Evolutionary conservation across 2,329 filamentous ascomycete genomes (phyloP), one percentile per base, ranked within the genome.

Genomic region (Alternaria postmessia): DNA sequence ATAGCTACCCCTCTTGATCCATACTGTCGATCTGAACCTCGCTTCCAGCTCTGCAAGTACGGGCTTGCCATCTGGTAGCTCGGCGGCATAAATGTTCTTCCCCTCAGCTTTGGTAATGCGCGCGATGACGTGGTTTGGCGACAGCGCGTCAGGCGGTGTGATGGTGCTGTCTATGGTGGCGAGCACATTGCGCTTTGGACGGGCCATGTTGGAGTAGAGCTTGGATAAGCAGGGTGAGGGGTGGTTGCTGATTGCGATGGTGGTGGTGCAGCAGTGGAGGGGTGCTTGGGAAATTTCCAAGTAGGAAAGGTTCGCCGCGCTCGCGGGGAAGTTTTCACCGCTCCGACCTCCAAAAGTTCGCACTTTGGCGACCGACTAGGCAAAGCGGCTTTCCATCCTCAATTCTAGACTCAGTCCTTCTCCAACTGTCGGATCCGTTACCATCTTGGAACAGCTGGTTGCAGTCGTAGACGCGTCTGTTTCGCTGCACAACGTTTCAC

Each of bases 11-110:
- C 93, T 89, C 79, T 91, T 94, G 77, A 98, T 91, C 92, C 93
- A 98, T 65, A 98, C 92, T 2, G 92, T 95, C 66, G 92, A 95
- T 62, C 94, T 91, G 76, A 98, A 97, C 41, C 89, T 88, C 26
- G 92, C 83, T 9, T 92, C 90, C 20, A 99, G 87, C 82, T 97
- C 93, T 22, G 93, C 89, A 18, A 96, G 82, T 39, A 94, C 79
- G 7, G 85, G 81, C 71, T 88, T 86, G 59, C 86, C 85, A 12
- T 64, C 59, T 24, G 94, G 88, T 30, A 94, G 82, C 74, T 89
- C 85, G 74, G 94, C 92, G 43, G 87, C 86, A 83, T 96, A 98
- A 42, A 96, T 84, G 78, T 91, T 96, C 81, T 97, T 97, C 67
- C 94, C 94, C 68, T 93, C 90, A 43, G 91, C 91, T 78, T 92